Evolutionary conservation across 2,329 filamentous ascomycete genomes (phyloP), one percentile per base, ranked within the genome.

Genomic region (Helotiales sp.): DNA sequence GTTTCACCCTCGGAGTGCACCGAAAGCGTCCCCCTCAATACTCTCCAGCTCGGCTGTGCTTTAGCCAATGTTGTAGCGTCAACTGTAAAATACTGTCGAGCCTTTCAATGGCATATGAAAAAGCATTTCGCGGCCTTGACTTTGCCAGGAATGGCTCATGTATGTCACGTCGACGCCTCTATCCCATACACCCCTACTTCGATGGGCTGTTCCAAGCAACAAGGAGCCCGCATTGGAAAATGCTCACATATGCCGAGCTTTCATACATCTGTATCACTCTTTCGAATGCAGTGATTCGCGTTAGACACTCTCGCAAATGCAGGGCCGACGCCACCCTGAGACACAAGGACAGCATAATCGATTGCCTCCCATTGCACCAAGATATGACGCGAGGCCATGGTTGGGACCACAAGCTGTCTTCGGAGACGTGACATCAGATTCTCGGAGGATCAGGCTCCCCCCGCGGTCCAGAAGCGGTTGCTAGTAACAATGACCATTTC

Each of bases 401-500:
- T 44, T 44, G 22, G 40, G 40, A 27, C 13, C 40, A 25, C 40
- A 44, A 27, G 22, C 40, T 12, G 22, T 5, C 13, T 25, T 44
- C 6, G 40, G 40, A 12, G 40, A 44, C 10, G 40, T 44, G 7
- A 27, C 36, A 5, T 13, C 52, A 24, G 57, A 58, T 10, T 44
- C 36, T 29, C 40, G 53, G 29, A 58, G 55, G 46, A 60, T 36
- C 27, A 57, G 64, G 55, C 58, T 70, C 40, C 68, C 68, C 40
- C 70, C 70, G 38, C 61, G 70, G 51, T 71, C 69, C 24, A 65
- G 67, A 47, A 70, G 62, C 57, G 70, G 70, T 15, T 72, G 70
- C 52, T 71, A 69, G 69, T 70, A 40, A n/a, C 31, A 55, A 22
- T 1, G 9, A 24, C 2, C 15, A 5, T 9, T 25, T n/a, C 10